Base-by-base conservation (phyloP, 2,329 filamentous ascomycete species). In the Gyromitra esculenta region DNA sequence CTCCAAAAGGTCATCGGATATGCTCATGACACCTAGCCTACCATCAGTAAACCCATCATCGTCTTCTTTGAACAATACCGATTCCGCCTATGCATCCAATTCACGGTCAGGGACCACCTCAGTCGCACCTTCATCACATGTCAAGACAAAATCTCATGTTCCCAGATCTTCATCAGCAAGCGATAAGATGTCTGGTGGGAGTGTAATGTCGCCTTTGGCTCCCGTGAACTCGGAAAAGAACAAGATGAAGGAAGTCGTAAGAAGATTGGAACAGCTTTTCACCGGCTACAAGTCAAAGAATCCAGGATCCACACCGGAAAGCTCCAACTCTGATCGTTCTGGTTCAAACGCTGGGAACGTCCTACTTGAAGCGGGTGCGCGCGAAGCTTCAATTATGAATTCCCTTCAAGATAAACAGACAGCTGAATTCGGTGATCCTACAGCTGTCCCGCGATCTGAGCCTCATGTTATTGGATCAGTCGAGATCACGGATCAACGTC, bases 261-360 rank as follows among this genome's bases (percentile, higher is more conserved):
- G 89, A 69, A 88, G 92, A 1, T 83, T 96, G 5, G 93, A 96
- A 81, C 91, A 94, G 78, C 86, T 96, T 0, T 96, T 96, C 77
- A 93, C 92, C 0, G 93, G 93, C 15, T 75, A 39, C 62, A 76
- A 66, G 50, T 75, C 71, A 59, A 77, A 74, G n/a, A 45, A 75
- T 37, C 56, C 66, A 41, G 64, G 64, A 41, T 74, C 64, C 13
- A 69, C 71, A 1, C 64, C 66, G 6, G 71, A 77, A 39, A 74
- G 72, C 66, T 59, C 71, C 39, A 77, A 77, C 52, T 64, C 64
- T 60, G 75, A 77, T 60, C 75, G 71, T 15, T 75, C 72, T 71
- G 48, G 66, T 71, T 75, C 72, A 65, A 69, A 75, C 59, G 43
- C 67, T 60, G 75, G 71, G 64, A 62, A 65, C 65, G 52, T 41